These are phyloP conservation scores for Pseudogymnoascus pannorum DNA, from an alignment of 2,329 filamentous ascomycete genomes.

Conservation along the genomic window DNA sequence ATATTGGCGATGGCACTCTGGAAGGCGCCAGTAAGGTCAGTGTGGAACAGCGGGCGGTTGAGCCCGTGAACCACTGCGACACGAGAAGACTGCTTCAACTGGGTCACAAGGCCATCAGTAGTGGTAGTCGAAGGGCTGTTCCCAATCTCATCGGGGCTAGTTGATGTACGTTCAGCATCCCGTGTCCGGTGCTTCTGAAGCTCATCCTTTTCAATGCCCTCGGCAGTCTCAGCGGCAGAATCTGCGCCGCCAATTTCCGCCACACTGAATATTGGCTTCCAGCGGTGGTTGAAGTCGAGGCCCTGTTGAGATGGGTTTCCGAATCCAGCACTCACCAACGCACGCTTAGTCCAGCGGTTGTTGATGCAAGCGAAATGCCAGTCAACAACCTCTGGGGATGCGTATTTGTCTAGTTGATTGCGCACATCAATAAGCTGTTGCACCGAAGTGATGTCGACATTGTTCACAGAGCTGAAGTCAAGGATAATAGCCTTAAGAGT, in stretches of 20 bases:
- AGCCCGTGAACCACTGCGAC: slow-evolving; percentile 72
- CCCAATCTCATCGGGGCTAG: neutral
- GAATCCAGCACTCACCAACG: slow-evolving; percentile 79
- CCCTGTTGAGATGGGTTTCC: slow-evolving; percentile 60
- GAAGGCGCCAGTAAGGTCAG: slow-evolving; percentile 82
- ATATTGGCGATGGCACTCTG: slow-evolving; percentile 81
- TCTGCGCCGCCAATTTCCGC: slow-evolving; percentile 71
- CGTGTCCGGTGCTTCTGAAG: slow-evolving; percentile 21
- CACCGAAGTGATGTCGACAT: slow-evolving; percentile 86
- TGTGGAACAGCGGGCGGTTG: slow-evolving; percentile 86
- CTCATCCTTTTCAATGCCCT: slow-evolving; percentile 50
- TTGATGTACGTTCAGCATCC: slow-evolving; percentile 12
- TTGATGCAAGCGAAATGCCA: slow-evolving; percentile 95
- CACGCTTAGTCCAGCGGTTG: slow-evolving; percentile 91
- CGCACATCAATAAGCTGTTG: slow-evolving; percentile 91
- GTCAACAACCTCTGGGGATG: slow-evolving; percentile 72
- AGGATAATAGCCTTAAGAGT: slow-evolving; percentile 83
- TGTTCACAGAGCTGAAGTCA: slow-evolving; percentile 89
- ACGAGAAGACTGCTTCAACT: slow-evolving; percentile 33
- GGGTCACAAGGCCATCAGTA: slow-evolving; percentile 18
- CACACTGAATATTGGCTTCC: slow-evolving; percentile 94
- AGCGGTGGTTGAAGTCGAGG: slow-evolving; percentile 54
- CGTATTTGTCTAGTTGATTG: slow-evolving; percentile 84
- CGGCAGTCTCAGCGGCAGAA: slow-evolving; percentile 62
- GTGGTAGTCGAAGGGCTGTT: slow-evolving; percentile 2